A percentile compares a stretch with the other conserved stretches of the same genome.
Conservation (phyloP, 2,329 filamentous ascomycete genomes). For the Fusarium albidum region DNA sequence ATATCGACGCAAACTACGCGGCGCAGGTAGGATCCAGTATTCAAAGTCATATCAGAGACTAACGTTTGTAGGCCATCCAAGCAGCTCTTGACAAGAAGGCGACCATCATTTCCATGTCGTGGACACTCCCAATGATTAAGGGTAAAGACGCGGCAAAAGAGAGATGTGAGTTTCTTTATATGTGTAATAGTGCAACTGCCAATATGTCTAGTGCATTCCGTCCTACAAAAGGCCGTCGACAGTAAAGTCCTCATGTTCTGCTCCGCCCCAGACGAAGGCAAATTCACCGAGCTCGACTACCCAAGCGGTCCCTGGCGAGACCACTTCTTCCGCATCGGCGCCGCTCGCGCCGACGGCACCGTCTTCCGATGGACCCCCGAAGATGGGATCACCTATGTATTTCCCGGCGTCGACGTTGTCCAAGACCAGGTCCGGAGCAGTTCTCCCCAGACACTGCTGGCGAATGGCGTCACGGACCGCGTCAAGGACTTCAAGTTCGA, state of each 20-base stretch:
- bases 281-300: background rate
- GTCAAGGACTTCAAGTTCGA: background rate
- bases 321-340: constrained; percentile 42
- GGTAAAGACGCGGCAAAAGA: background rate
- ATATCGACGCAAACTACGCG: constrained; percentile 10
- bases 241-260: constrained; percentile 50
- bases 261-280: constrained; percentile 43
- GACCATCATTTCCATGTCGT: constrained; percentile 49
- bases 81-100: constrained; percentile 42
- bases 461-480: background rate
- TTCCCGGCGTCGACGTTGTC: constrained; percentile 42
- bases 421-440: too few species aligned
- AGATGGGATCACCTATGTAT: constrained; percentile 42
- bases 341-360: constrained; percentile 21
- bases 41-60: background rate
- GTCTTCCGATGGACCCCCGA: constrained; percentile 25
- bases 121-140: constrained; percentile 33
- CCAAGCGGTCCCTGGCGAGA: constrained; percentile 23
- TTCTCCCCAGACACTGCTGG: too few species aligned
- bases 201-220: too few species aligned
- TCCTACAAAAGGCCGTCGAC: constrained; percentile 40
- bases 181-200: too few species aligned
- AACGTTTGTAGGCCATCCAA: constrained; percentile 39
- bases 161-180: too few species aligned
- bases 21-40: background rate